Percentiles rank a stretch among this genome's conserved stretches.
Evolutionary conservation across 2,329 filamentous ascomycete genomes (phyloP).

Genomic region (Rhynchosporium agropyri): DNA sequence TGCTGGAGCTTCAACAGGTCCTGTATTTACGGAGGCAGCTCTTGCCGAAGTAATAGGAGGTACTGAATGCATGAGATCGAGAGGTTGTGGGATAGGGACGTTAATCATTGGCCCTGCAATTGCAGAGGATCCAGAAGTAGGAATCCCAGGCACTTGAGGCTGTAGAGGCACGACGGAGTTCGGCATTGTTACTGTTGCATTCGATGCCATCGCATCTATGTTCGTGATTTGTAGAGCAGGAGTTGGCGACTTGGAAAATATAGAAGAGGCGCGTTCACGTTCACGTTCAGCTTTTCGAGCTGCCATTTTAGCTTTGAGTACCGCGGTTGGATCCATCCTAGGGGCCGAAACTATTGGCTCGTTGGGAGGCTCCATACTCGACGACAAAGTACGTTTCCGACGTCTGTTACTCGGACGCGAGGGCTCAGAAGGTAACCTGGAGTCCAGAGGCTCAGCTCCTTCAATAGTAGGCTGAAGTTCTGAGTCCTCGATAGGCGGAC

Average conservation of each 20-base stretch:
- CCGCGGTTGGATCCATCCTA: background rate
- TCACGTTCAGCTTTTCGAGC: conserved; percentile 3
- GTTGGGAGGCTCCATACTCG: conserved; percentile 4
- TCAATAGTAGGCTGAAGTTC: conserved; percentile 23
- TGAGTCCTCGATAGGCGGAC: background rate
- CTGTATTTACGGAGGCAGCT: background rate
- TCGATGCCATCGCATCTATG: background rate
- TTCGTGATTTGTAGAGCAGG: conserved; percentile 1
- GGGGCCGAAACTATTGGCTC: background rate
- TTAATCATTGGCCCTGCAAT: background rate
- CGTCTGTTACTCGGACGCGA: background rate
- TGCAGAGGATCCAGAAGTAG: no score
- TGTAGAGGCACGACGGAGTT: background rate
- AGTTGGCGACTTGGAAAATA: background rate
- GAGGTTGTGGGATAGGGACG: background rate
- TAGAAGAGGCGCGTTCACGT: background rate
- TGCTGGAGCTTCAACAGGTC: background rate
- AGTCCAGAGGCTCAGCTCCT: conserved; percentile 1
- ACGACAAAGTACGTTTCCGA: background rate
- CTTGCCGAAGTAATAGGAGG: background rate
- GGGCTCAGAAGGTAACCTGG: background rate
- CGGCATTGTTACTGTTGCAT: background rate
- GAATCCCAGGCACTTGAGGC: no score
- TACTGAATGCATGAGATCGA: background rate
- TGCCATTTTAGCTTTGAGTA: conserved; percentile 4